Conservation (phyloP, 139 green algal genomes). For the Picochlorum costavermella region DNA sequence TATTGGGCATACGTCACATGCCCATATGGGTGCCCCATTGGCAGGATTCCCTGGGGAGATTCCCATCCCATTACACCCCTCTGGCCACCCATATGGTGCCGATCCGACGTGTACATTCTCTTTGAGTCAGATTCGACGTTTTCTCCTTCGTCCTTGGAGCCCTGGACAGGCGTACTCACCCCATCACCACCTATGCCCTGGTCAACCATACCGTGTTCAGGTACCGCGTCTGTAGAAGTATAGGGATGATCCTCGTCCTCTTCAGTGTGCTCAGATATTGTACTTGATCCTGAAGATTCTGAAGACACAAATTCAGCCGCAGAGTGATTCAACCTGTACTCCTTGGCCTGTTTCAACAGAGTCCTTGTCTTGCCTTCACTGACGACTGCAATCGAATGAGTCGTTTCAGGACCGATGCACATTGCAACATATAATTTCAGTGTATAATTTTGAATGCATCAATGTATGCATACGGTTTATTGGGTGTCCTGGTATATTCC, state of each 20-base stretch:
- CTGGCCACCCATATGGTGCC: not conserved
- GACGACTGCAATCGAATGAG: not conserved
- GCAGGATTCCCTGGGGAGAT: slow-evolving; percentile 10
- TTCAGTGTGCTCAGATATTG: not conserved
- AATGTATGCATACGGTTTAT: too few relatives aligned
- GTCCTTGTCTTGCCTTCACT: not conserved
- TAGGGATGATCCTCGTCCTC: not conserved
- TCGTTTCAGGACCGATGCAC: not conserved
- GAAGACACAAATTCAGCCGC: slow-evolving; percentile 11
- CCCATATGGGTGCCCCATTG: not conserved
- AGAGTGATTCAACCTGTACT: slow-evolving; percentile 3
- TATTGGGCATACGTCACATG: too few relatives aligned
- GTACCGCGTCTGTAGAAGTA: not conserved
- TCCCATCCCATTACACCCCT: slow-evolving; percentile 1
- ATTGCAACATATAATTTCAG: not conserved
- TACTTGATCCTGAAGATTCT: not conserved
- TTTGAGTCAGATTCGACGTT: not conserved
- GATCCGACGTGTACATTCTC: not conserved
- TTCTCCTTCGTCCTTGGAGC: not conserved
- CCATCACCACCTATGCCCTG: too few relatives aligned
- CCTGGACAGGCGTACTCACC: too few relatives aligned
- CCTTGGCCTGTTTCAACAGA: not conserved
- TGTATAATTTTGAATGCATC: too few relatives aligned
- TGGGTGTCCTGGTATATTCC: too few relatives aligned
- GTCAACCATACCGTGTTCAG: not conserved